Percentiles rank a stretch among this genome's conserved stretches.
These are phyloP conservation scores for Cydonia oblonga DNA, from an alignment of 331 rosid species.

Conservation along the genomic window DNA sequence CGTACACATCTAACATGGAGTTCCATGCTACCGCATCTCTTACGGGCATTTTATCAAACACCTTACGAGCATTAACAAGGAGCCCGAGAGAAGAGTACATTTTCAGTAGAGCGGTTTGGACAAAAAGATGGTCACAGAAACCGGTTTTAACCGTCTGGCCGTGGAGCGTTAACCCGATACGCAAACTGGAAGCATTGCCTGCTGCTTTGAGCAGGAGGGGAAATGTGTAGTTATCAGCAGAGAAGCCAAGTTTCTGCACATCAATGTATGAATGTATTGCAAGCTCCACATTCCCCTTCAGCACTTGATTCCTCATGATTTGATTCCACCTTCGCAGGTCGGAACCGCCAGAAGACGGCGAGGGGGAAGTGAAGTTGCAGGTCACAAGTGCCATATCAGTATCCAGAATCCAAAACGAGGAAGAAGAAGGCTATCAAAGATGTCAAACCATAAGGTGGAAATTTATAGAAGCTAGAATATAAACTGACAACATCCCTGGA, in stretches of 20 bases:
- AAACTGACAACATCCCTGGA: background rate
- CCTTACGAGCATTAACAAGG: slow-evolving; percentile 3
- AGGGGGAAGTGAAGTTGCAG: slow-evolving; percentile 1
- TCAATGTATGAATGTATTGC: slow-evolving; percentile 10
- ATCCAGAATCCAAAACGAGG: background rate
- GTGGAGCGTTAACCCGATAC: slow-evolving; percentile 11
- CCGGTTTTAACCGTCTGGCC: slow-evolving; percentile 15
- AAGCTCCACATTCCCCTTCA: slow-evolving; percentile 4
- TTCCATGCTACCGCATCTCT: slow-evolving; percentile 24
- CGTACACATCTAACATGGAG: slow-evolving; percentile 20
- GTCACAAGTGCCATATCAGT: slow-evolving; percentile 9
- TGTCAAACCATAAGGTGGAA: background rate
- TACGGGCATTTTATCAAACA: slow-evolving; percentile 17
- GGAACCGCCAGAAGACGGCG: background rate
- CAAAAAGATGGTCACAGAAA: slow-evolving; percentile 5
- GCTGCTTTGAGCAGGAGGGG: slow-evolving; percentile 24
- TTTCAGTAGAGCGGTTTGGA: slow-evolving; percentile 20
- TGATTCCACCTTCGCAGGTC: slow-evolving; percentile 16
- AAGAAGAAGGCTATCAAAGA: background rate
- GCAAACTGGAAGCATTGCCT: background rate
- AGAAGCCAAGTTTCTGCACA: slow-evolving; percentile 18
- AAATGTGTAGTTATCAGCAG: slow-evolving; percentile 19
- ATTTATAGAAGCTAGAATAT: background rate
- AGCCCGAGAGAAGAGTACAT: slow-evolving; percentile 1
- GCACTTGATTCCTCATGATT: slow-evolving; percentile 7